phyloP scores from a whole-genome alignment of 1,284 basidiomycete genomes.

The Ceratobasidium sp. region DNA sequence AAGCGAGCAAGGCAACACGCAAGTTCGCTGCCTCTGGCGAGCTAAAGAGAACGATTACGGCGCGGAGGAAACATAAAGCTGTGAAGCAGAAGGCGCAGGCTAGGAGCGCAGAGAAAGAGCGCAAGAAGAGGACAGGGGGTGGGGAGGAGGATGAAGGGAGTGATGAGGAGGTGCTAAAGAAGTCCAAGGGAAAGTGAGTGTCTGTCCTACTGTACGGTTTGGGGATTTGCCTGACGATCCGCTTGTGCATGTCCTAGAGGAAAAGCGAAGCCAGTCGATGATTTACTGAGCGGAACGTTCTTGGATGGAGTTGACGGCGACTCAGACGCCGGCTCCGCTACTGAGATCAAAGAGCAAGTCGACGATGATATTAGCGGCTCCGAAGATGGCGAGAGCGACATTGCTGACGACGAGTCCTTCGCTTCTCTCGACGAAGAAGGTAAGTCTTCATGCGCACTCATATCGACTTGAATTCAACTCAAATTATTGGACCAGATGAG shows the following conservation, averaged over 20 bases:
- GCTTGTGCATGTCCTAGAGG: conserved; percentile 57
- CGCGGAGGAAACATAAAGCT: conserved; percentile 82
- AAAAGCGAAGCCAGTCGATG: conserved; percentile 81
- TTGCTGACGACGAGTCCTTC: conserved; percentile 78
- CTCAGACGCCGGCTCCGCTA: conserved; percentile 52
- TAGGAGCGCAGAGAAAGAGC: conserved; percentile 55
- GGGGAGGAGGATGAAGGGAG: conserved; percentile 60
- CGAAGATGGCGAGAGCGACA: conserved; percentile 64
- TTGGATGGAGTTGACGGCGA: conserved; percentile 74
- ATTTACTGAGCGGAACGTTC: conserved; percentile 82
- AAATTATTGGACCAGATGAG: conserved; percentile 66
- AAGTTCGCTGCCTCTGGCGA: conserved; percentile 91
- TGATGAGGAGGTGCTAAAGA: conserved; percentile 56
- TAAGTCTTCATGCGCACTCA: conserved; percentile 54
- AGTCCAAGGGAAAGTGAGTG: conserved; percentile 54
- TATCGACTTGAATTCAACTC: conserved; percentile 26
- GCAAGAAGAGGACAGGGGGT: conserved; percentile 58
- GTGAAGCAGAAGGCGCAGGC: conserved; percentile 78
- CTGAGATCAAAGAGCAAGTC: conserved; percentile 52
- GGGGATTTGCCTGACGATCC: too few relatives aligned
- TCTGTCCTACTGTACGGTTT: background rate
- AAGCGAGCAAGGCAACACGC: conserved; percentile 80
- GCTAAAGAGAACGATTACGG: conserved; percentile 86
- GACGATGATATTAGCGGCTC: conserved; percentile 63
- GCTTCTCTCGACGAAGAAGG: conserved; percentile 82